These are phyloP conservation scores for Mallotus repandus DNA, from an alignment of 441 rosid genomes.

Conservation along the genomic window DNA sequence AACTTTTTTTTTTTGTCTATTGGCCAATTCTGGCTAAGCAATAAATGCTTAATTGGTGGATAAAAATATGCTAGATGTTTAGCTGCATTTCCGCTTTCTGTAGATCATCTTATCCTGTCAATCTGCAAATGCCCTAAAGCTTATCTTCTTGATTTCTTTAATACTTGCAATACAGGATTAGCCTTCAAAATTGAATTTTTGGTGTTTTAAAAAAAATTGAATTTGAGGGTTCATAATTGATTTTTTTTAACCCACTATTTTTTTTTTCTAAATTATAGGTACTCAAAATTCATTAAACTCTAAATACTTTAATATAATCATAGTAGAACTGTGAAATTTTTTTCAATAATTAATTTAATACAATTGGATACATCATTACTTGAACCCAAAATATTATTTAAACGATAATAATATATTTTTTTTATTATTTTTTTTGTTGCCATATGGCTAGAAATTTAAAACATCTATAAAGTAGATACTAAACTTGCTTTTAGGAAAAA, in stretches of 20 bases:
- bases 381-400: too few species aligned
- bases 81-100: background rate
- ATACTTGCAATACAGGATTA: background rate
- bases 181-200: background rate
- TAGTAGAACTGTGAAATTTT: too few species aligned
- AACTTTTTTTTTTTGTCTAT: too few species aligned
- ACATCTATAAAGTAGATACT: constrained; percentile 16
- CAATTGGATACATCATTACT: too few species aligned
- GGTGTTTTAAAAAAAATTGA: too few species aligned
- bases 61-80: background rate
- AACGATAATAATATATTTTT: background rate
- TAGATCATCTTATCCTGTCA: background rate
- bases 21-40: too few species aligned
- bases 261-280: too few species aligned
- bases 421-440: background rate
- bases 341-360: background rate
- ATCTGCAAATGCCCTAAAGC: background rate
- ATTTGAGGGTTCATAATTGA: too few species aligned
- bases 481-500: constrained; percentile 16
- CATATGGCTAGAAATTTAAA: background rate
- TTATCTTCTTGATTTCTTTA: background rate
- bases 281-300: too few species aligned
- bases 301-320: too few species aligned
- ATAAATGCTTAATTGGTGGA: too few species aligned
- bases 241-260: too few species aligned